Evolutionary conservation across 371 early-diverging fungal genomes (phyloP), one percentile per base, ranked within the genome.

Genomic region (Mortierella sp.): DNA sequence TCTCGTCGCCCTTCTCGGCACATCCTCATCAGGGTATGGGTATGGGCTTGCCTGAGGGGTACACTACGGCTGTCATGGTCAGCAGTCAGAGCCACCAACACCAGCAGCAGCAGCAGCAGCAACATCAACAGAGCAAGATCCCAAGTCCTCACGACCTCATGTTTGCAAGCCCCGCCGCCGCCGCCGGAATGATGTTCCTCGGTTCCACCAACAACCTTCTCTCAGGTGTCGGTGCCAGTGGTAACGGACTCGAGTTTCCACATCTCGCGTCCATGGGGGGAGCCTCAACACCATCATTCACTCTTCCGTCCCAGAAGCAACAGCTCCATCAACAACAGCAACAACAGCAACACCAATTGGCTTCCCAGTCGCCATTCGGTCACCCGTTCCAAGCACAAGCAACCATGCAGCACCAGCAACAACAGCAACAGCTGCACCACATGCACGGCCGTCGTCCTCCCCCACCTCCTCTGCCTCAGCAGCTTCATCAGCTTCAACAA

Each of bases 221-320:
- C 42, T 21, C 38, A 6, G 68, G 38, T 8, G 8, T 19, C 8
- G 42, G 42, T 38, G 0, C 42, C 1, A 16, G 34, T 21, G 38
- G 38, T 21, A 65, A n/a, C 55, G 68, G 68, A 8, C 38, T 65
- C 24, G 68, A 65, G 21, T 65, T 65, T 24, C 68, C 68, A 34
- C 68, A 63, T 6, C 34, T 63, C 6, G 13, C 63, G 11, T 63
- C 63, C 16, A 16, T 63, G 63, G 63, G 63, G 2, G 50, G 50
- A 50, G 16, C 14, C 16, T 16, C 50, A 50, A 50, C 55, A 8
- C 68, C 68, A 21, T 21, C 68, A 6, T 19, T 65, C 38, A 34
- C 68, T 2, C 38, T 65, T 19, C 68, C 68, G 7, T 65, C 68
- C 3, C 74, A 74, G 55, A 52, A 74, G 57, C 72, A 72, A 9